Conservation (phyloP, 352 stramenopile species). For the Phytophthora palmivora region DNA sequence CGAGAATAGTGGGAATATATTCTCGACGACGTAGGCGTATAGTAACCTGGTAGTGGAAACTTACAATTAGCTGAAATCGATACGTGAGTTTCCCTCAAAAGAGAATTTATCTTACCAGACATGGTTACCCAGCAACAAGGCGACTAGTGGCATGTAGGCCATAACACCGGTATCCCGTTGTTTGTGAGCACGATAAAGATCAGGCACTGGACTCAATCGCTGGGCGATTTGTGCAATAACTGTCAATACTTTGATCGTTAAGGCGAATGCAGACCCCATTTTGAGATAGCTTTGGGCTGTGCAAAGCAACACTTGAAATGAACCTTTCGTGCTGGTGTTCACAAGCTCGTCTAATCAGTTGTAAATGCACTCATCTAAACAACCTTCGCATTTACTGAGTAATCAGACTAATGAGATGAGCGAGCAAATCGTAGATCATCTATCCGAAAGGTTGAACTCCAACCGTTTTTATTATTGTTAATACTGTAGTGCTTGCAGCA, state of each 20-base stretch:
- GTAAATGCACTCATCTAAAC: no score
- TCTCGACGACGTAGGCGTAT: slow-evolving; percentile 34
- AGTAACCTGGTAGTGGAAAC: slow-evolving; percentile 22
- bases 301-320: slow-evolving; percentile 15
- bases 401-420: slow-evolving; percentile 23
- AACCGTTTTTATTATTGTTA: no score
- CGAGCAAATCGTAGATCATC: slow-evolving; percentile 8
- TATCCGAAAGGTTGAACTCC: no score
- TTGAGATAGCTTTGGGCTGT: neutral
- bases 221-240: slow-evolving; percentile 30
- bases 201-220: slow-evolving; percentile 30
- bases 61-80: neutral
- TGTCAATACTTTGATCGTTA: slow-evolving; percentile 34
- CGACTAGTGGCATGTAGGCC: slow-evolving; percentile 31
- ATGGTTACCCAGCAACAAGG: slow-evolving; percentile 38
- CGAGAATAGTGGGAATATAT: slow-evolving; percentile 38
- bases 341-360: slow-evolving; percentile 14
- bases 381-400: slow-evolving; percentile 1
- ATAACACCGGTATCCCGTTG: slow-evolving; percentile 25
- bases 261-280: slow-evolving; percentile 34
- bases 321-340: neutral
- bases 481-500: no score
- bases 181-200: slow-evolving; percentile 33
- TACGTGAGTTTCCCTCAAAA: neutral
- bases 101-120: slow-evolving; percentile 31